phyloP scores from a whole-genome alignment of 371 early-diverging fungal species.

The Apophysomyces variabilis region DNA sequence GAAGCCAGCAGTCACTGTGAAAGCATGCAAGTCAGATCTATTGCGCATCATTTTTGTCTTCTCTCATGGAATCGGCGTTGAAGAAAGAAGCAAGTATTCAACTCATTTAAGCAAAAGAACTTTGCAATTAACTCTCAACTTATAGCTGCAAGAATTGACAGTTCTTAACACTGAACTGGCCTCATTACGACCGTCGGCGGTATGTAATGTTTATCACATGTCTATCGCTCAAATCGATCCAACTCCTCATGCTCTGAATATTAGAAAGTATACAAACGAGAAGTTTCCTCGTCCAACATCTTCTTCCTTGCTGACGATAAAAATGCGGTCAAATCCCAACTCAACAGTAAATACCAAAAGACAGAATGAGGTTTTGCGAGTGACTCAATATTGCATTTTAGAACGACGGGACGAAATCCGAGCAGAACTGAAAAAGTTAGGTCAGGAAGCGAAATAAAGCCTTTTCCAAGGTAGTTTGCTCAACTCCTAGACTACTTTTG shows the following conservation, averaged over 20 bases:
- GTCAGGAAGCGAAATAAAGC: neutral
- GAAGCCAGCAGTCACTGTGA: slow-evolving; percentile 4
- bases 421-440: neutral
- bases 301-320: slow-evolving; percentile 21
- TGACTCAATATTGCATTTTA: neutral
- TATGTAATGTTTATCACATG: neutral
- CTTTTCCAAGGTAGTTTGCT: no score
- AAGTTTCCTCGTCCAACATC: slow-evolving; percentile 20
- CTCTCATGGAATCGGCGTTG: neutral
- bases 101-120: no score
- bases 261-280: slow-evolving; percentile 17
- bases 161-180: slow-evolving; percentile 18
- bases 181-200: slow-evolving; percentile 18
- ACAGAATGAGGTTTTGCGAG: no score
- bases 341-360: slow-evolving; percentile 13
- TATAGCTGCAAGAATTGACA: slow-evolving; percentile 19
- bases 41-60: neutral
- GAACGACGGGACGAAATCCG: slow-evolving; percentile 2
- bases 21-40: neutral
- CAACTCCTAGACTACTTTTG: no score
- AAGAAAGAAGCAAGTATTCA: slow-evolving; percentile 4
- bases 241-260: neutral
- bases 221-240: neutral
- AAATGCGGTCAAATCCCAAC: slow-evolving; percentile 15
- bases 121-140: neutral